Evolutionary conservation across 371 early-diverging fungal species (phyloP), one percentile per base, ranked within the genome.

Genomic region (Mucor sp.): DNA sequence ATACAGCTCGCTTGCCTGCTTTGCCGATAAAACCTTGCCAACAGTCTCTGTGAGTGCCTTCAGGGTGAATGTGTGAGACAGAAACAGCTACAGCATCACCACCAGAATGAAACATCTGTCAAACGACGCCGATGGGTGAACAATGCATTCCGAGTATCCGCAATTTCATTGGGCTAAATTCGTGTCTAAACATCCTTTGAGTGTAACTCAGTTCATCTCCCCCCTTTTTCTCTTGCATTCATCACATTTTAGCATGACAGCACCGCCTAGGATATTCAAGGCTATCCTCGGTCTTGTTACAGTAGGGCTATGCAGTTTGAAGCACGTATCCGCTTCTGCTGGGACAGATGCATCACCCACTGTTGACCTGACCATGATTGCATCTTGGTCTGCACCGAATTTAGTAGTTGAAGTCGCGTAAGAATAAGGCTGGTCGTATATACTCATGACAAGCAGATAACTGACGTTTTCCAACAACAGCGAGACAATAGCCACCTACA

Each of bases 351-450:
- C 25, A 25, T 50, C 50, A 25, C 87, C 89, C 4, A 81, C 88
- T 32, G 85, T 90, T 41, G 81, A 85, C 48, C 72, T 79, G 9
- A 79, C 81, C 15, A 69, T 90, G 21, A 75, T 81, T 41, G 78
- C 90, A 2, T 81, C 88, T 32, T 90, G 90, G 90, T 60, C 70
- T 17, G 81, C 87, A 19, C 83, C 90, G 19, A 74, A 85, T 63
- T 70, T 87, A 25, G 44, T 85, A 1, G 77, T 89, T 27, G 89
- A 90, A 77, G 80, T 89, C 63, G 66, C 89, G 90, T 89, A 89
- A 74, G 80, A 27, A 14, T 23, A 60, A 43, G 17, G 6, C 25
- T 23, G 15, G 11, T 43, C 17, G 71, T n/a, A 41, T n/a, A 41
- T 14, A 30, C 30, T 23, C 25, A 43, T 25, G 21, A 19, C 19